These are phyloP conservation scores for Anacardium occidentale DNA, from an alignment of 345 rosid genomes.

Conservation along the genomic window DNA sequence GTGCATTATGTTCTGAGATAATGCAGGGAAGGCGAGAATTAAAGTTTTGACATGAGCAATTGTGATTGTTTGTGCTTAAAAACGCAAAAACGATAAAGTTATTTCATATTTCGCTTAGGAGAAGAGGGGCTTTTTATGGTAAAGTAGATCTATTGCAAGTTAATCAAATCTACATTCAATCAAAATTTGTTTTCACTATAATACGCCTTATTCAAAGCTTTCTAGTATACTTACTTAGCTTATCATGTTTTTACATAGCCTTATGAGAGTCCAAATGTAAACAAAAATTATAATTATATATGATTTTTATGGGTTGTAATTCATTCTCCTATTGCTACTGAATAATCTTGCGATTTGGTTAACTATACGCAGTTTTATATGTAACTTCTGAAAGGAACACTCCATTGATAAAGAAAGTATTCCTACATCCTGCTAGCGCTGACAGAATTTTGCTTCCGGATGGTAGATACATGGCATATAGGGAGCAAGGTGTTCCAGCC, in stretches of 20 bases:
- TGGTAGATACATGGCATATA: slow-evolving; percentile 67
- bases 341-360: slow-evolving; percentile 11
- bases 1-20: background rate
- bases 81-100: background rate
- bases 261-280: background rate
- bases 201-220: background rate
- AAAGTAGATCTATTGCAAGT: background rate
- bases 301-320: background rate
- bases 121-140: background rate
- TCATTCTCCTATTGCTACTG: background rate
- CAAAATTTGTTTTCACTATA: background rate
- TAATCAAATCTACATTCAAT: background rate
- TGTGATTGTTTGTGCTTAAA: background rate
- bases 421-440: slow-evolving; percentile 61
- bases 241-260: background rate
- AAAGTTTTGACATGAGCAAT: background rate
- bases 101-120: background rate
- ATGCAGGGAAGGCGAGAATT: background rate
- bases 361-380: slow-evolving; percentile 41
- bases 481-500: slow-evolving; percentile 56
- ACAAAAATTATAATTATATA: background rate
- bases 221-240: background rate
- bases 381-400: slow-evolving; percentile 28
- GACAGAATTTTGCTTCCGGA: slow-evolving; percentile 60
- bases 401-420: slow-evolving; percentile 40